Evolutionary conservation across 2,329 filamentous ascomycete species (phyloP).

Genomic region (Lasiodiplodia sp.): DNA sequence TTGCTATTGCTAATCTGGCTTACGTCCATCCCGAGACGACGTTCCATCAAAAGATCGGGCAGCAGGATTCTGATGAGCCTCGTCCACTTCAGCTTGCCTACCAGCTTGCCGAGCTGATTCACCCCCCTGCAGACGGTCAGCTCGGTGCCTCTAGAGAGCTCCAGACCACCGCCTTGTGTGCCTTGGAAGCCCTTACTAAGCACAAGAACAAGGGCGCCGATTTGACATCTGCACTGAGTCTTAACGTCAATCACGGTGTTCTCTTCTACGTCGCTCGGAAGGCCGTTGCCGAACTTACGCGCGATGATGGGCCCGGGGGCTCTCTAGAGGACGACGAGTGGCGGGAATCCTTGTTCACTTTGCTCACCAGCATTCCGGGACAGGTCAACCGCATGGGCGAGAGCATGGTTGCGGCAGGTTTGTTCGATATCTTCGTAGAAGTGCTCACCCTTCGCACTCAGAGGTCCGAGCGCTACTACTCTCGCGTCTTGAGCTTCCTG

Average conservation of each 20-base stretch:
- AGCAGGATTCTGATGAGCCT: constrained; percentile 88
- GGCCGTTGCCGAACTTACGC: constrained; percentile 79
- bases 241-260: constrained; percentile 95
- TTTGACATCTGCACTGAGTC: constrained; percentile 87
- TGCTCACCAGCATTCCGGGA: constrained; percentile 81
- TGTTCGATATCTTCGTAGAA: constrained; percentile 90
- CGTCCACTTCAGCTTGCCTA: constrained; percentile 88
- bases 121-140: constrained; percentile 76
- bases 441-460: constrained; percentile 82
- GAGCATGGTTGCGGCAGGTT: constrained; percentile 85
- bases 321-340: constrained; percentile 74
- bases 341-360: constrained; percentile 87
- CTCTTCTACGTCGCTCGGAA: constrained; percentile 92
- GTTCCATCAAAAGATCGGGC: constrained; percentile 87
- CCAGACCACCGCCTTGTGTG: constrained; percentile 80
- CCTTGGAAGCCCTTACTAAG: constrained; percentile 84
- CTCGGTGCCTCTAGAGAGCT: constrained; percentile 74
- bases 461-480: constrained; percentile 83
- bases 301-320: constrained; percentile 45
- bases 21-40: constrained; percentile 84
- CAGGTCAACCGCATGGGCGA: constrained; percentile 73
- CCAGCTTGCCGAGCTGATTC: constrained; percentile 90
- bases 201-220: constrained; percentile 80
- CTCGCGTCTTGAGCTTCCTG: constrained; percentile 84
- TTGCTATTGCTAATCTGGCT: constrained; percentile 89